Evolutionary conservation across 768 basidiomycete species (phyloP).

Genomic region (Pleurotus cornucopiae): DNA sequence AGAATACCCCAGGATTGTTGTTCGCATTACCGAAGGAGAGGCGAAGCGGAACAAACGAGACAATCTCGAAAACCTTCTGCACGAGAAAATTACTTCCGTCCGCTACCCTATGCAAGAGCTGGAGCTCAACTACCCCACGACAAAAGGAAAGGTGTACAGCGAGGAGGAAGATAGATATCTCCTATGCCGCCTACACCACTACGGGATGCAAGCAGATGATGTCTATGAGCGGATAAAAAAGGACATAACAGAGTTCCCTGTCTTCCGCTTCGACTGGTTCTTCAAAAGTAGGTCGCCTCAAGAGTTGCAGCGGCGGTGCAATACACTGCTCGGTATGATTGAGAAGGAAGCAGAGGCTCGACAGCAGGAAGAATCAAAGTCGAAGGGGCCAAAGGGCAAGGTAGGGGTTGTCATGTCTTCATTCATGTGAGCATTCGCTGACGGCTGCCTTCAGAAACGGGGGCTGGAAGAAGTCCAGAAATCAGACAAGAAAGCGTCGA

Average conservation of each 20-base stretch:
- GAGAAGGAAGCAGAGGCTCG: conserved; percentile 83
- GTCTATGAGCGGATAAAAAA: conserved; percentile 94
- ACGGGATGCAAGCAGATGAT: conserved; percentile 85
- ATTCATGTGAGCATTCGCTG: background rate
- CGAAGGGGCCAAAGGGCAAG: conserved; percentile 61
- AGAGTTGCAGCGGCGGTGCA: conserved; percentile 84
- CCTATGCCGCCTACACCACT: conserved; percentile 83
- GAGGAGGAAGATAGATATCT: conserved; percentile 98
- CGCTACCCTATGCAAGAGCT: conserved; percentile 96
- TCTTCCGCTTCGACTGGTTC: conserved; percentile 98
- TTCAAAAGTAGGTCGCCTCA: conserved; percentile 90
- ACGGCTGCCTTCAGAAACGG: conserved; percentile 49
- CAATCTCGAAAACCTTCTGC: conserved; percentile 72
- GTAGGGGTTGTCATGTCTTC: conserved; percentile 31
- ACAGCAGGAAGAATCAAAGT: conserved; percentile 63
- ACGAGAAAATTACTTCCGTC: conserved; percentile 78
- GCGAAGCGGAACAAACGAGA: conserved; percentile 85
- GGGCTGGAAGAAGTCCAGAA: conserved; percentile 64
- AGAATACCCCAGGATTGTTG: conserved; percentile 79
- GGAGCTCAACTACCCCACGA: conserved; percentile 90
- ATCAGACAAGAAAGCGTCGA: conserved; percentile 47
- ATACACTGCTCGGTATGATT: conserved; percentile 84
- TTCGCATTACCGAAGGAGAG: conserved; percentile 86
- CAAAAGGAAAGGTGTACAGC: conserved; percentile 93
- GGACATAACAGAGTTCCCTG: conserved; percentile 94